These are phyloP conservation scores for Fusarium clavum DNA, from an alignment of 2,329 filamentous ascomycete genomes.

Conservation along the genomic window DNA sequence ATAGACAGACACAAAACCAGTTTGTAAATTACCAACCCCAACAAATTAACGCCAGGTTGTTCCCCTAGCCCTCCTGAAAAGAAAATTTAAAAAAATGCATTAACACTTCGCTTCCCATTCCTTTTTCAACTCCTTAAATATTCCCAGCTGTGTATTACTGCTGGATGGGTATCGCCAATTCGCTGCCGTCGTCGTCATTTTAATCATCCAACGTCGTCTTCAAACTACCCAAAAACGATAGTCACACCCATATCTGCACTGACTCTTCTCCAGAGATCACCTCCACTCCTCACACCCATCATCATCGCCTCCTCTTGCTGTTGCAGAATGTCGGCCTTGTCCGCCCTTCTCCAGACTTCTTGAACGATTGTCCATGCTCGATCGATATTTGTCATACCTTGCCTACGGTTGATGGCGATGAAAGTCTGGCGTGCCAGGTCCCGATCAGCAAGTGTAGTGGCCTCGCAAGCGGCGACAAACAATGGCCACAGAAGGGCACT, in stretches of 20 bases:
- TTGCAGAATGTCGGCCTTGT: conserved; percentile 50
- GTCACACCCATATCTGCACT: conserved; percentile 68
- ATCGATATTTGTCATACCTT: conserved; percentile 74
- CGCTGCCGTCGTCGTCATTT: conserved; percentile 21
- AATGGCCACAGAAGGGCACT: conserved; percentile 73
- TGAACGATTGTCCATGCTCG: conserved; percentile 70
- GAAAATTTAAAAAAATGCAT: conserved; percentile 6
- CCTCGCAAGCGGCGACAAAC: conserved; percentile 73
- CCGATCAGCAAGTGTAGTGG: conserved; percentile 61
- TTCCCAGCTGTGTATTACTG: conserved; percentile 31
- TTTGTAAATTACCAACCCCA: conserved; percentile 16
- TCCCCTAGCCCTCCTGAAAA: conserved; percentile 15
- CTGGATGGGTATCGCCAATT: conserved; percentile 43
- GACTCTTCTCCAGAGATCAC: conserved; percentile 67
- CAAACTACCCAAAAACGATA: conserved; percentile 64
- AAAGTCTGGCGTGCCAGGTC: conserved; percentile 64
- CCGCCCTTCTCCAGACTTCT: conserved; percentile 70
- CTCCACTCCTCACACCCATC: conserved; percentile 38
- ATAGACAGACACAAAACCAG: conserved; percentile 3
- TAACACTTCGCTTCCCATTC: conserved; percentile 21
- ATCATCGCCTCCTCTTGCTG: conserved; percentile 40
- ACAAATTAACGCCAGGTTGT: conserved; percentile 31
- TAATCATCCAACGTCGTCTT: conserved; percentile 4
- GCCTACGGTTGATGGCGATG: conserved; percentile 63
- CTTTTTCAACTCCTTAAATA: conserved; percentile 42